phyloP scores from a whole-genome alignment of 2,329 filamentous ascomycete species.

The Xylariaceae sp. region DNA sequence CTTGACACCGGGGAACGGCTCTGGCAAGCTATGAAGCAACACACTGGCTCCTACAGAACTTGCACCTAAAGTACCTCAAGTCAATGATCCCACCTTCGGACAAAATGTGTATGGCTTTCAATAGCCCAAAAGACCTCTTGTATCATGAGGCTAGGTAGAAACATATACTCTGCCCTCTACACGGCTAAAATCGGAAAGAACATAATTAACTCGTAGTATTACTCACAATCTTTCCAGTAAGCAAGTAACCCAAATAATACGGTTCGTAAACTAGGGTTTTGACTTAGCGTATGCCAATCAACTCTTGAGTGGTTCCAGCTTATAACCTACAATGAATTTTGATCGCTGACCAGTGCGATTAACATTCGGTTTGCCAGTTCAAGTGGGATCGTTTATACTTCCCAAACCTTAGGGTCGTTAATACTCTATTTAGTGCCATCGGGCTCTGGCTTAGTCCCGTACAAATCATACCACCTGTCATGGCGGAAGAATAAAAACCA shows the following conservation, averaged over 20 bases:
- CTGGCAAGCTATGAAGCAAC: not conserved
- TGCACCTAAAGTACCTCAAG: too few species aligned
- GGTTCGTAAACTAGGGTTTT: conserved; percentile 4
- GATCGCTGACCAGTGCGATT: not conserved
- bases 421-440: not conserved
- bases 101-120: too few species aligned
- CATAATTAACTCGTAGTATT: too few species aligned
- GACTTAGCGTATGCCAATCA: not conserved
- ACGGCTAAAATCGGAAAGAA: too few species aligned
- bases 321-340: conserved; percentile 1
- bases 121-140: too few species aligned
- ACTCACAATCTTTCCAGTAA: not conserved
- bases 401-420: conserved; percentile 1
- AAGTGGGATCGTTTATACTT: not conserved
- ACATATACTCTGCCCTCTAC: too few species aligned
- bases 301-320: not conserved
- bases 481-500: conserved; percentile 6
- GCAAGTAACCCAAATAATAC: conserved; percentile 1
- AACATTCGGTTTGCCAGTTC: conserved; percentile 9
- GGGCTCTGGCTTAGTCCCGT: too few species aligned
- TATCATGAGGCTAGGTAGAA: too few species aligned
- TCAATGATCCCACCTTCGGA: too few species aligned
- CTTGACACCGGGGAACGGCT: conserved; percentile 1
- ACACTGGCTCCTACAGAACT: too few species aligned
- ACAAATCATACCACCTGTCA: conserved; percentile 12